These are phyloP conservation scores for Diaporthe nobilis DNA, from an alignment of 2,329 filamentous ascomycete genomes.

Conservation along the genomic window DNA sequence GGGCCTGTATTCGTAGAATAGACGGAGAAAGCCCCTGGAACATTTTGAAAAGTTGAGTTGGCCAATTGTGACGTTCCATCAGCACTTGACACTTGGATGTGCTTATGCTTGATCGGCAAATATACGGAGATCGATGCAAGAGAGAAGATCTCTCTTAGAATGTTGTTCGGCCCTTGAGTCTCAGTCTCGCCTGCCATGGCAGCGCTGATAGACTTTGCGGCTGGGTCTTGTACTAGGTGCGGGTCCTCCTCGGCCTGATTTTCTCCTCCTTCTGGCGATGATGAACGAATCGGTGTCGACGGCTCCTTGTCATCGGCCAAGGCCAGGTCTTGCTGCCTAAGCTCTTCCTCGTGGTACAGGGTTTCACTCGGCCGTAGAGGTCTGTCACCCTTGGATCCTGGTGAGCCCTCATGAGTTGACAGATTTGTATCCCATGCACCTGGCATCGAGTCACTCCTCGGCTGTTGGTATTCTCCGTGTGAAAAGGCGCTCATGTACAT, in stretches of 20 bases:
- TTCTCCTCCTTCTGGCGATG: background rate
- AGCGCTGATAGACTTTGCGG: constrained; percentile 41
- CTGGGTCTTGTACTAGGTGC: constrained; percentile 31
- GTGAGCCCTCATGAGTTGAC: constrained; percentile 38
- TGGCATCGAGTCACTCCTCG: constrained; percentile 58
- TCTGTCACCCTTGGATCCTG: constrained; percentile 37
- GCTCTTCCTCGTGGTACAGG: no score
- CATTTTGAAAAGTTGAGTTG: constrained; percentile 49
- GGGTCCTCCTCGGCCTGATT: background rate
- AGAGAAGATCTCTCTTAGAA: constrained; percentile 69
- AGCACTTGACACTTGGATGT: constrained; percentile 53
- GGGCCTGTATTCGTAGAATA: constrained; percentile 47
- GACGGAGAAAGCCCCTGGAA: constrained; percentile 75
- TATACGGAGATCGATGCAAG: constrained; percentile 68
- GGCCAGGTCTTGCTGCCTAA: background rate
- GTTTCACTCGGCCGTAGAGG: background rate
- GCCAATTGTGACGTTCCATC: constrained; percentile 25
- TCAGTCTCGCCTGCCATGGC: constrained; percentile 60
- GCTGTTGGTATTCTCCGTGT: constrained; percentile 54
- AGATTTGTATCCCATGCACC: constrained; percentile 65
- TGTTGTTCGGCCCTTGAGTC: constrained; percentile 66
- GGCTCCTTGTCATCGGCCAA: background rate
- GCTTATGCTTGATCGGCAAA: constrained; percentile 64
- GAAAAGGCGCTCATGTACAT: constrained; percentile 87
- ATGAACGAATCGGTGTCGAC: background rate